phyloP scores from a whole-genome alignment of 179 eudicot genomes.

The Amaranthus tricolor region DNA sequence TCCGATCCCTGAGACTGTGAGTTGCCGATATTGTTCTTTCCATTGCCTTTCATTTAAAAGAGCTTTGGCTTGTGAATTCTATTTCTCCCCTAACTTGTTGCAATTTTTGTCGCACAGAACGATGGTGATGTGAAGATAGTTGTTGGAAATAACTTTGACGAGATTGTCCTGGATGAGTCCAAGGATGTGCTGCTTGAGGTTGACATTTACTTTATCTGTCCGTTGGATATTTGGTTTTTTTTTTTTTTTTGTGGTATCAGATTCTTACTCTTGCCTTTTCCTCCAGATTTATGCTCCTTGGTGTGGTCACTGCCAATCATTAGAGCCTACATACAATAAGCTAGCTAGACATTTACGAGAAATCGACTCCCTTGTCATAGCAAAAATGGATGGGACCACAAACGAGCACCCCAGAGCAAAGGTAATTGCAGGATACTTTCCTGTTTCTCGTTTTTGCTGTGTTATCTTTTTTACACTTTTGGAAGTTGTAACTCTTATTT shows the following conservation, averaged over 20 bases:
- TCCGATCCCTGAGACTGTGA: slow-evolving; percentile 76
- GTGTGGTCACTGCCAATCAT: slow-evolving; percentile 79
- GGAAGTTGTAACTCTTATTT: not conserved
- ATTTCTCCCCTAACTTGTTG: not conserved
- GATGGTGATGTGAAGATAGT: slow-evolving; percentile 81
- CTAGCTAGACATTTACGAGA: slow-evolving; percentile 68
- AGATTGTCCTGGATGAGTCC: slow-evolving; percentile 75
- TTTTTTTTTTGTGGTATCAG: not conserved
- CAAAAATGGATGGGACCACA: slow-evolving; percentile 95
- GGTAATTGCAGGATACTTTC: slow-evolving; percentile 37
- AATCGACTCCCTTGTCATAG: slow-evolving; percentile 64
- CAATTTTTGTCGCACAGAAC: slow-evolving; percentile 43
- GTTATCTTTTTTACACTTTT: not conserved
- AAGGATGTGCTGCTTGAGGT: slow-evolving; percentile 98
- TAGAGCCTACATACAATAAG: slow-evolving; percentile 72
- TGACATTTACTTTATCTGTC: not conserved
- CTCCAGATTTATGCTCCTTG: slow-evolving; percentile 83
- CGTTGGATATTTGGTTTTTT: not conserved
- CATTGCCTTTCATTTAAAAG: not conserved
- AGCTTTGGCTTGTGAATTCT: too few species aligned
- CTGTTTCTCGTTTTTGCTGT: not conserved
- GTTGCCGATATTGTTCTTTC: slow-evolving; percentile 16
- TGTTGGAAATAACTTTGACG: slow-evolving; percentile 87
- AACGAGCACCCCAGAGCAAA: slow-evolving; percentile 85
- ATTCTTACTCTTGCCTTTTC: not conserved